These are phyloP conservation scores for Zea mays DNA, from an alignment of 176 grass and related monocot species.

Conservation along the genomic window Zm-B73-REFERENCE-NAM-5.0 NC_050099.1:32118001-32118500, in stretches of 20 bases:
- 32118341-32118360: too few species aligned
- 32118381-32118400: conserved; percentile 63
- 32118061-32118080: conserved; percentile 73
- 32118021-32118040: conserved; percentile 70
- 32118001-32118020: conserved; percentile 85
- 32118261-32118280: not conserved
- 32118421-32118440: conserved; percentile 14
- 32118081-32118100: conserved; percentile 67
- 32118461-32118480: conserved; percentile 26
- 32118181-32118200: not conserved
- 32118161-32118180: too few species aligned
- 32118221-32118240: not conserved
- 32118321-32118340: not conserved
- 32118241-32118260: not conserved
- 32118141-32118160: too few species aligned
- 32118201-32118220: not conserved
- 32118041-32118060: conserved; percentile 69
- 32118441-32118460: conserved; percentile 29
- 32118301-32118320: not conserved
- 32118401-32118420: conserved; percentile 60
- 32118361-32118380: too few species aligned
- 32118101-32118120: conserved; percentile 44
- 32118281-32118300: not conserved
- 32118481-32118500: conserved; percentile 99
- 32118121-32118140: conserved; percentile 59